Evolutionary conservation across 306 rosid genomes (phyloP).

Genomic region (Acacia acuminata): DNA sequence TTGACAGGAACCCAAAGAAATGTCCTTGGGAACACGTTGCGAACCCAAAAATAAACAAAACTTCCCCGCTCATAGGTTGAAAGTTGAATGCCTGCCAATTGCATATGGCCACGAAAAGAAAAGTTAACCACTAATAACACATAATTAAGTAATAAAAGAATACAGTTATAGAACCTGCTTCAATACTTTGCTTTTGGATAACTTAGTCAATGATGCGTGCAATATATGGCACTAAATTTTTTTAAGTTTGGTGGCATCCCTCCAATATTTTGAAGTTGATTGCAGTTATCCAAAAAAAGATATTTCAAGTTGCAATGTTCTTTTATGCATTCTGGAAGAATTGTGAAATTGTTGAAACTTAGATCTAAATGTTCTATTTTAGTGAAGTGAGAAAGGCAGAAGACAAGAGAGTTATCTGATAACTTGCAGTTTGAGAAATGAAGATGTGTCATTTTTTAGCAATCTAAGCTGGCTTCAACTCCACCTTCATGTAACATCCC

Average conservation of each 20-base stretch:
- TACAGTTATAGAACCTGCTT: neutral
- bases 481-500: too few species aligned
- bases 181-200: neutral
- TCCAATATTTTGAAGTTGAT: neutral
- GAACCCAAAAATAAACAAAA: slow-evolving; percentile 6
- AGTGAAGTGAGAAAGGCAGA: neutral
- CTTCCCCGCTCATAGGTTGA: neutral
- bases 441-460: neutral
- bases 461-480: neutral
- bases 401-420: neutral
- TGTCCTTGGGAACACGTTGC: neutral
- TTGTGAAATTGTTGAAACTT: neutral
- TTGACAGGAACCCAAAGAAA: neutral
- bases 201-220: neutral
- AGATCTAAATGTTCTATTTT: neutral
- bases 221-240: neutral
- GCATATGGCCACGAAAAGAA: too few species aligned
- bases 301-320: neutral
- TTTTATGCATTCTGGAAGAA: slow-evolving; percentile 17
- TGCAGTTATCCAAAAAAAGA: neutral
- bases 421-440: neutral
- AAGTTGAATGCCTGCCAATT: neutral
- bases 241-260: slow-evolving; percentile 15
- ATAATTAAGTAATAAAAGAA: too few species aligned
- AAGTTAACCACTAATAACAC: too few species aligned